Evolutionary conservation across 352 stramenopile genomes (phyloP).

Genomic region (Thalassiosira sp.): DNA sequence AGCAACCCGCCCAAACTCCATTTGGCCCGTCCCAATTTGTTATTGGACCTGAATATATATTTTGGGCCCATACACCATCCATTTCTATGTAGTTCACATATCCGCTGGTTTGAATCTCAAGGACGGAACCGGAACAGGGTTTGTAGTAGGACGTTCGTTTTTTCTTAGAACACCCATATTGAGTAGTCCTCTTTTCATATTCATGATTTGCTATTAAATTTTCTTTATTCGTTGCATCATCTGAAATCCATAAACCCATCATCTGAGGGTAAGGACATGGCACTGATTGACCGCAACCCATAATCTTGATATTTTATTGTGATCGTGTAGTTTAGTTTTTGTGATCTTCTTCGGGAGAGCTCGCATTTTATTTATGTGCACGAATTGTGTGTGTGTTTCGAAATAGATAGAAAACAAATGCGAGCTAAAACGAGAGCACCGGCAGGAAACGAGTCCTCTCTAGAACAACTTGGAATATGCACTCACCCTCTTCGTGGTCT

Average conservation of each 20-base stretch:
- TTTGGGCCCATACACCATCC: neutral
- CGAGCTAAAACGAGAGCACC: no score
- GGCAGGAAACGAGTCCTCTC: no score
- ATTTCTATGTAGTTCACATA: slow-evolving; percentile 38
- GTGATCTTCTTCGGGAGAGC: no score
- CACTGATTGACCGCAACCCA: slow-evolving; percentile 18
- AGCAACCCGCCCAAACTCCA: slow-evolving; percentile 23
- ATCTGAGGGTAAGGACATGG: slow-evolving; percentile 19
- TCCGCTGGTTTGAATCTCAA: slow-evolving; percentile 14
- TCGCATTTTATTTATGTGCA: no score
- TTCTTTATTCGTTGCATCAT: slow-evolving; percentile 18
- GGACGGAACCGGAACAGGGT: slow-evolving; percentile 11
- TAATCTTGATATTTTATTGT: no score
- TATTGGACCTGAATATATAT: slow-evolving; percentile 29
- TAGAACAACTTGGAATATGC: no score
- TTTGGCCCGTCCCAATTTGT: slow-evolving; percentile 26
- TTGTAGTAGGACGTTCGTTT: slow-evolving; percentile 18
- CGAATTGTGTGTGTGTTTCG: no score
- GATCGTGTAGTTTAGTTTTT: no score
- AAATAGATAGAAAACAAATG: no score
- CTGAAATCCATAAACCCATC: slow-evolving; percentile 27
- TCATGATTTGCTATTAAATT: slow-evolving; percentile 33
- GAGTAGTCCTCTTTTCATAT: slow-evolving; percentile 11
- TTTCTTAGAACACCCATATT: slow-evolving; percentile 13
- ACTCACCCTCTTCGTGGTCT: no score